Conservation (phyloP, 495 filamentous ascomycete species). For the Hyphodiscus hymeniophilus region DNA sequence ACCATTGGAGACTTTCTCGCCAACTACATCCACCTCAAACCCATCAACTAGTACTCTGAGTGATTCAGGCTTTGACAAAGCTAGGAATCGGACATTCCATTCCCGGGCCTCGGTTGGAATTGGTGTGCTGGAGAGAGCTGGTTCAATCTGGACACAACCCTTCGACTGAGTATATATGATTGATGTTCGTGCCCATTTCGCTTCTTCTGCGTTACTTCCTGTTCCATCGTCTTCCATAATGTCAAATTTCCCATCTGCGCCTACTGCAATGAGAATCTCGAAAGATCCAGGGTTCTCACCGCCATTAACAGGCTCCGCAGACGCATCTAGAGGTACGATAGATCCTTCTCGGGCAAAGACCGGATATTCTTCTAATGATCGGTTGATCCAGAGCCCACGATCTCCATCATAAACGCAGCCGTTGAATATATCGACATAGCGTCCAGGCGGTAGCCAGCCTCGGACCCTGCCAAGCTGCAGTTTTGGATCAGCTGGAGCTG, state of each 20-base stretch:
- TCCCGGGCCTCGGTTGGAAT: background rate
- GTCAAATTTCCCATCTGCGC: conserved; percentile 37
- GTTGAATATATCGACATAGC: conserved; percentile 44
- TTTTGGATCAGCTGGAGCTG: conserved; percentile 29
- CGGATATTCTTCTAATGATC: conserved; percentile 34
- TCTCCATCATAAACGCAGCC: conserved; percentile 44
- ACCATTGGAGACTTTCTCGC: background rate
- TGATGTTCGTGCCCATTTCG: conserved; percentile 10
- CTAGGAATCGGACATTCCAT: conserved; percentile 6
- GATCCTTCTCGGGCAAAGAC: conserved; percentile 46
- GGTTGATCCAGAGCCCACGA: conserved; percentile 36
- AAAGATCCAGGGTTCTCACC: conserved; percentile 30
- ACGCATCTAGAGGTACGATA: conserved; percentile 41
- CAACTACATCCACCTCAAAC: background rate
- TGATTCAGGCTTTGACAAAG: background rate
- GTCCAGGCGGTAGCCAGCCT: conserved; percentile 42
- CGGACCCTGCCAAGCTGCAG: conserved; percentile 31
- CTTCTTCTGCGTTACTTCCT: conserved; percentile 3
- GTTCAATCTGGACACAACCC: conserved; percentile 20
- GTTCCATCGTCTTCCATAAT: conserved; percentile 30
- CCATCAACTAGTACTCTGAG: conserved; percentile 10
- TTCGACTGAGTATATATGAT: conserved; percentile 12
- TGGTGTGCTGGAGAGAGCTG: conserved; percentile 9
- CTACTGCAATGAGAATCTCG: conserved; percentile 43
- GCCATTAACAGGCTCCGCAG: conserved; percentile 30